These are phyloP conservation scores for Sabuloglossum arenarium DNA, from an alignment of 495 filamentous ascomycete species.

Conservation along the genomic window DNA sequence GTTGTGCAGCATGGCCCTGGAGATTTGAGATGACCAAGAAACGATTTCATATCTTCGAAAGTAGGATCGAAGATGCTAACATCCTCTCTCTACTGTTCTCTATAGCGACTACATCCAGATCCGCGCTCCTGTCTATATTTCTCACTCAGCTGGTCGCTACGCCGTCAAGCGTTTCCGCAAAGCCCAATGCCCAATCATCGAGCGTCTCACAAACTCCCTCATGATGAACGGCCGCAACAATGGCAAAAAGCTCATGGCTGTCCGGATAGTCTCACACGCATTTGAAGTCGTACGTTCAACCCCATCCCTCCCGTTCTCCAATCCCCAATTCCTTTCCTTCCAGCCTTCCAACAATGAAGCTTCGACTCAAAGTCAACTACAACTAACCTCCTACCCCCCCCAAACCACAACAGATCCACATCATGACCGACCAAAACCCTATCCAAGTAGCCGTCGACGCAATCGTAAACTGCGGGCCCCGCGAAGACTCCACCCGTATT, in stretches of 20 bases:
- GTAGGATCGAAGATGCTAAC: neutral
- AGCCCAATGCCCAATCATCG: conserved; percentile 99
- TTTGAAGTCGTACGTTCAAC: conserved; percentile 82
- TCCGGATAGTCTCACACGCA: conserved; percentile 94
- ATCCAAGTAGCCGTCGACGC: conserved; percentile 98
- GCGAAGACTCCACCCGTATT: conserved; percentile 99
- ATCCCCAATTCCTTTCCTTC: neutral
- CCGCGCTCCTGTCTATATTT: conserved; percentile 92
- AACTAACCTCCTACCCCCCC: neutral
- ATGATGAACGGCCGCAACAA: conserved; percentile 99
- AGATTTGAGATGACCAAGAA: neutral
- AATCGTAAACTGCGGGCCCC: conserved; percentile 99
- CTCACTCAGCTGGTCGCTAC: conserved; percentile 96
- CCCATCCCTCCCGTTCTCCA: neutral
- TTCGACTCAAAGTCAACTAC: neutral
- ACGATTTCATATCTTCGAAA: neutral
- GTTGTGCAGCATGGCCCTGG: neutral
- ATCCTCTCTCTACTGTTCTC: neutral
- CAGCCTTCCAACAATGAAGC: neutral
- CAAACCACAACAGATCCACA: conserved; percentile 54
- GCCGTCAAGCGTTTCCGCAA: conserved; percentile 99
- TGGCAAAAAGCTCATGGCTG: conserved; percentile 99
- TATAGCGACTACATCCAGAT: conserved; percentile 98
- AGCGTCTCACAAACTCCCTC: conserved; percentile 98
- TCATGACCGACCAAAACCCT: conserved; percentile 99